phyloP scores from a whole-genome alignment of 257 asterid species.

The Scutellaria minor region DNA sequence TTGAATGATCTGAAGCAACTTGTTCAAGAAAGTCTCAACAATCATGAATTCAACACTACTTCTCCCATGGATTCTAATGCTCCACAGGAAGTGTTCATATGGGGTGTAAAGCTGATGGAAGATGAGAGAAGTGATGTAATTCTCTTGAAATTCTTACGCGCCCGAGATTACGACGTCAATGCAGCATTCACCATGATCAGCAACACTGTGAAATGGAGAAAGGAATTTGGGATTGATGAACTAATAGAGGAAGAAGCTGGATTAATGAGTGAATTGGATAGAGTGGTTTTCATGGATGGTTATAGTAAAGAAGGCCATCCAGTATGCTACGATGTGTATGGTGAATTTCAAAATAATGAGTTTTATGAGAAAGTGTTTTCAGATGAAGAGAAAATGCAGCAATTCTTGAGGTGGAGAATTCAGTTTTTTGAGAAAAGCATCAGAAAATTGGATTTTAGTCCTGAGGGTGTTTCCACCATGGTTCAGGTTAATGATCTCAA shows the following conservation, averaged over 20 bases:
- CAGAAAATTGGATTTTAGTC: slow-evolving; percentile 42
- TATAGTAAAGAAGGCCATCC: slow-evolving; percentile 41
- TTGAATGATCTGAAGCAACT: too few relatives aligned
- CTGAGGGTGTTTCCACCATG: slow-evolving; percentile 37
- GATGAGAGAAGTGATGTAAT: slow-evolving; percentile 42
- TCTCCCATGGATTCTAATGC: too few relatives aligned
- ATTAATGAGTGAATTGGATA: slow-evolving; percentile 18
- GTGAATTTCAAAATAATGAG: slow-evolving; percentile 40
- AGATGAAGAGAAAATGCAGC: slow-evolving; percentile 40
- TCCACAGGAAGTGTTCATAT: slow-evolving; percentile 26
- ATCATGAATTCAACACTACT: too few relatives aligned
- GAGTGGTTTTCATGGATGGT: slow-evolving; percentile 45
- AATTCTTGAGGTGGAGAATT: slow-evolving; percentile 43
- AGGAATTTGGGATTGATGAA: slow-evolving; percentile 37
- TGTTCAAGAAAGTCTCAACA: too few relatives aligned
- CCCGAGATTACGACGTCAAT: slow-evolving; percentile 41
- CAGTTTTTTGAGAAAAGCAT: slow-evolving; percentile 43
- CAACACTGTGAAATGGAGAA: slow-evolving; percentile 40
- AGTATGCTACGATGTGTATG: slow-evolving; percentile 47
- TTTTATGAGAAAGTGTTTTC: slow-evolving; percentile 34
- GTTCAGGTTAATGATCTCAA: slow-evolving; percentile 44
- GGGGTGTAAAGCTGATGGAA: slow-evolving; percentile 44
- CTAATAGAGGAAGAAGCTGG: slow-evolving; percentile 33
- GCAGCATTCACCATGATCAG: slow-evolving; percentile 42
- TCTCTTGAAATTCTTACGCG: slow-evolving; percentile 44